Conservation (phyloP, 805 yeast genomes). For the Ogataea minuta region DNA sequence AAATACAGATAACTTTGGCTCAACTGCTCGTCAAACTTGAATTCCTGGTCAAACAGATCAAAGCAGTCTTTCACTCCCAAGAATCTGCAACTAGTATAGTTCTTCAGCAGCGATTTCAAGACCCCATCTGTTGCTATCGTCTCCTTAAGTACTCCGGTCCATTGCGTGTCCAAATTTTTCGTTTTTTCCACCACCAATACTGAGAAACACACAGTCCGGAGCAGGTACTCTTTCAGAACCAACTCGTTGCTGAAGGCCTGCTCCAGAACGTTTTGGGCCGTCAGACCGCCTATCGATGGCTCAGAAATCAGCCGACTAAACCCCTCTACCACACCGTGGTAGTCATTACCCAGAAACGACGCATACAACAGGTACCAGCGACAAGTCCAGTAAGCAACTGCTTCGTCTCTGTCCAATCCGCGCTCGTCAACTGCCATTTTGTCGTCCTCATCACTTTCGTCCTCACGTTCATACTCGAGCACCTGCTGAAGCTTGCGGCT, state of each 20-base stretch:
- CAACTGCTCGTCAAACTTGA: constrained; percentile 25
- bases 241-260: constrained; percentile 17
- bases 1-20: constrained; percentile 25
- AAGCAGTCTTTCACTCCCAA: constrained; percentile 19
- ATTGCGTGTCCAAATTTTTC: constrained; percentile 9
- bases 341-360: constrained; percentile 26
- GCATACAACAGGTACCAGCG: constrained; percentile 31
- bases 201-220: constrained; percentile 23
- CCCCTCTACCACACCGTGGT: constrained; percentile 22
- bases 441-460: constrained; percentile 19
- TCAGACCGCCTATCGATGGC: constrained; percentile 13
- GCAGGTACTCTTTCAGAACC: constrained; percentile 17
- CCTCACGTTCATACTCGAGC: constrained; percentile 22
- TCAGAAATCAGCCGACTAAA: constrained; percentile 18
- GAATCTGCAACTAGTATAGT: constrained; percentile 29
- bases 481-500: constrained; percentile 22
- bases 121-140: constrained; percentile 23
- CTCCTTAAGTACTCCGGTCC: constrained; percentile 16
- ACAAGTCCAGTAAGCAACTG: constrained; percentile 30
- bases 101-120: constrained; percentile 24
- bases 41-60: constrained; percentile 12
- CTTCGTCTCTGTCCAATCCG: constrained; percentile 18
- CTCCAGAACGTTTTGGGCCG: constrained; percentile 21
- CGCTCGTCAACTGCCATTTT: constrained; percentile 16
- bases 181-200: constrained; percentile 19